These are phyloP conservation scores for Talaromyces sp. DNA, from an alignment of 2,329 filamentous ascomycete genomes.

Conservation along the genomic window DNA sequence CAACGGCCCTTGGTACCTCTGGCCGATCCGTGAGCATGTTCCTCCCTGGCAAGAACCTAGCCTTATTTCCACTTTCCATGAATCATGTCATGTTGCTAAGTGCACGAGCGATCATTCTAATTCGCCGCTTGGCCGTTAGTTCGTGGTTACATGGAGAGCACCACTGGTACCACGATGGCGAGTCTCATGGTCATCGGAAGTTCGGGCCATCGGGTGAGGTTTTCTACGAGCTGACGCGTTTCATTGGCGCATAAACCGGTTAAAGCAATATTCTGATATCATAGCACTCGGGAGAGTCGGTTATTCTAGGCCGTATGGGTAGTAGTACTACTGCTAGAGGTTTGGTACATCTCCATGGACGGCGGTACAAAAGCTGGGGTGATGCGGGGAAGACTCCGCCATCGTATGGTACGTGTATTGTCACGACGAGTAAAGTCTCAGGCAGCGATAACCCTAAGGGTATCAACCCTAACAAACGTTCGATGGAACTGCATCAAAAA, in stretches of 20 bases:
- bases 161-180: not conserved
- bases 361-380: not conserved
- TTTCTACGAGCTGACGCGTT: not conserved
- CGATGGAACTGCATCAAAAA: not conserved
- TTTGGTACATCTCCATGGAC: not conserved
- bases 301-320: not conserved
- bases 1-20: not conserved
- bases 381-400: conserved; percentile 3
- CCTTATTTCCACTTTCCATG: not conserved
- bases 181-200: not conserved
- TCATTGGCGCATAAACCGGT: conserved; percentile 1
- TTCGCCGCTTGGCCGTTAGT: not conserved
- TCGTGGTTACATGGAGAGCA: not conserved
- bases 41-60: not conserved
- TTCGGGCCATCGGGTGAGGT: not conserved
- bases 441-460: not conserved
- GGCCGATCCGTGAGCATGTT: not conserved
- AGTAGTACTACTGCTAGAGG: not conserved
- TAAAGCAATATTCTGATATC: not conserved
- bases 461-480: not conserved
- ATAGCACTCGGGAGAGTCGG: not conserved
- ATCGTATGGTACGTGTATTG: not conserved
- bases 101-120: not conserved
- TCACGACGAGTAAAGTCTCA: not conserved
- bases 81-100: not conserved